These are phyloP conservation scores for Aureobasidium sp. DNA, from an alignment of 2,329 filamentous ascomycete species.

Conservation along the genomic window DNA sequence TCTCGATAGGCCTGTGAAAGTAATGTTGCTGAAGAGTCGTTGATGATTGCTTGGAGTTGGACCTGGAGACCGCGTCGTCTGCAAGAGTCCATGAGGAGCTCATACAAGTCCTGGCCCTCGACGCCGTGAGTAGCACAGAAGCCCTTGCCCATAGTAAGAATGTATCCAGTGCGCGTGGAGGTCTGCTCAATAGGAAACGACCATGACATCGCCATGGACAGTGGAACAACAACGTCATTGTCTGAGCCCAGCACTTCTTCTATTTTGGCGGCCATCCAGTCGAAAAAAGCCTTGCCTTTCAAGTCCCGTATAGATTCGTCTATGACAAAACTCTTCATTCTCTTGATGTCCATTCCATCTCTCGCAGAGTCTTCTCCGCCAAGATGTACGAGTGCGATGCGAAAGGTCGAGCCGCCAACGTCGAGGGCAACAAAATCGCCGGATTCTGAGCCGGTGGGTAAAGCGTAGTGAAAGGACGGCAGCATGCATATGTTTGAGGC, in stretches of 20 bases:
- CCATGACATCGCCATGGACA: constrained; percentile 56
- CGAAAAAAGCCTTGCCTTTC: constrained; percentile 51
- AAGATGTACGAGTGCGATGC: constrained; percentile 52
- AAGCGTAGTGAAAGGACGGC: constrained; percentile 54
- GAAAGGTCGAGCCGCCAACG: constrained; percentile 58
- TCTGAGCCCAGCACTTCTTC: constrained; percentile 42
- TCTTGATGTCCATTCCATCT: constrained; percentile 43
- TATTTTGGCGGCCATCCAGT: constrained; percentile 58
- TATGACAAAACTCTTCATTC: constrained; percentile 47
- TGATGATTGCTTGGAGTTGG: constrained; percentile 53
- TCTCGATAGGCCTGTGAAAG: constrained; percentile 55
- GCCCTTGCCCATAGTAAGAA: constrained; percentile 58
- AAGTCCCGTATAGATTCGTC: constrained; percentile 48
- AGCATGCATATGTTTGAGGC: constrained; percentile 54
- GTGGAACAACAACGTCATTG: constrained; percentile 24
- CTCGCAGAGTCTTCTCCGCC: constrained; percentile 30
- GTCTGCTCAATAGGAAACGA: constrained; percentile 60
- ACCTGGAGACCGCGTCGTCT: constrained; percentile 46
- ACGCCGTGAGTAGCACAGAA: constrained; percentile 53
- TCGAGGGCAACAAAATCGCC: constrained; percentile 56
- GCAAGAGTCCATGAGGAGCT: constrained; percentile 52
- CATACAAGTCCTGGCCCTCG: constrained; percentile 50
- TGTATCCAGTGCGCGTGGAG: constrained; percentile 46
- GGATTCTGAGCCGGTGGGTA: constrained; percentile 50
- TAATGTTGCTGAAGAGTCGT: constrained; percentile 54